Evolutionary conservation across 352 stramenopile genomes (phyloP).

Genomic region (Saprolegnia diclina): DNA sequence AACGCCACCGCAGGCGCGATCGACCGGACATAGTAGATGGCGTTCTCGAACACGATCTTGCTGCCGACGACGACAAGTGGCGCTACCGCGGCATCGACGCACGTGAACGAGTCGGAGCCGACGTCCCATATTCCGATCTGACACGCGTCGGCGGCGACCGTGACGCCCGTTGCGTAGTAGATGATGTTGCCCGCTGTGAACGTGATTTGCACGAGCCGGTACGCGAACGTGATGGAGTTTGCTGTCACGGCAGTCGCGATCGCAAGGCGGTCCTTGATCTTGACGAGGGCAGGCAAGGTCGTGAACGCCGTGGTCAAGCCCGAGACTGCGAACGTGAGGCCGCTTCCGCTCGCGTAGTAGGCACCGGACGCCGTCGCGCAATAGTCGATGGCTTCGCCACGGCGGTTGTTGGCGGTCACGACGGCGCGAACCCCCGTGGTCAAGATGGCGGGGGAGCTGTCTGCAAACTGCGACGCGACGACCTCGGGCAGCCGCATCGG

Average conservation of each 20-base stretch:
- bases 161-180: slow-evolving; percentile 18
- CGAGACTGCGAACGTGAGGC: too few species aligned
- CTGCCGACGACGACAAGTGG: not conserved
- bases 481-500: slow-evolving; percentile 49
- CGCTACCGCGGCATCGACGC: not conserved
- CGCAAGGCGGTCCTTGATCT: slow-evolving; percentile 9
- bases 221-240: slow-evolving; percentile 1
- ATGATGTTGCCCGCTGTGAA: slow-evolving; percentile 1
- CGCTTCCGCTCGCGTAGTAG: not conserved
- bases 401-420: slow-evolving; percentile 38
- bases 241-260: not conserved
- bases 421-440: slow-evolving; percentile 27
- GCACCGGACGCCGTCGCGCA: slow-evolving; percentile 33
- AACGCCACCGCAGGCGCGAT: not conserved
- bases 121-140: slow-evolving; percentile 12
- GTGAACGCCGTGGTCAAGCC: not conserved
- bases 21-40: slow-evolving; percentile 11
- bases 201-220: not conserved
- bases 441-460: slow-evolving; percentile 8
- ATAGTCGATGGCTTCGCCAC: slow-evolving; percentile 49
- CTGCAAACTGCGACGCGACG: slow-evolving; percentile 27
- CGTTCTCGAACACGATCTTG: slow-evolving; percentile 23
- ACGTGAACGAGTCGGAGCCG: slow-evolving; percentile 13
- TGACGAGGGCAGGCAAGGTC: slow-evolving; percentile 12
- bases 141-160: not conserved